Evolutionary conservation across 331 rosid genomes (phyloP).

Genomic region (Saraca asoca): DNA sequence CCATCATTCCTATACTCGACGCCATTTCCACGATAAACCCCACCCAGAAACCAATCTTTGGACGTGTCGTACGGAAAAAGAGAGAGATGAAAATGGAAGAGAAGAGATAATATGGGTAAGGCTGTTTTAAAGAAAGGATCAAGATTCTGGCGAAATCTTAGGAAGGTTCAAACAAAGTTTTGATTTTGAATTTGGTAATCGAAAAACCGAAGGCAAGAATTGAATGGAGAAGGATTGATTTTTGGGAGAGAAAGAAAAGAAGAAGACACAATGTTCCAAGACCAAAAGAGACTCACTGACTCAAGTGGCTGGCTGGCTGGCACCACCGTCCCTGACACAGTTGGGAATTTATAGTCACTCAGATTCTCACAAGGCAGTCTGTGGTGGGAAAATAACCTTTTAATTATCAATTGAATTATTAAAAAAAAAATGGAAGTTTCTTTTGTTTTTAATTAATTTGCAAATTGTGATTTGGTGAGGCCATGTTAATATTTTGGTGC

Average conservation of each 20-base stretch:
- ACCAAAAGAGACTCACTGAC: conserved; percentile 1
- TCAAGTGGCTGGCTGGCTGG: conserved; percentile 1
- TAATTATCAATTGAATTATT: not conserved
- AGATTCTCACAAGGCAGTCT: not conserved
- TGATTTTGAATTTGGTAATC: conserved; percentile 6
- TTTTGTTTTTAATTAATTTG: not conserved
- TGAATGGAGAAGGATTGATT: conserved; percentile 43
- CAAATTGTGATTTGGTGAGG: not conserved
- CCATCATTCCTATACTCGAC: conserved; percentile 90
- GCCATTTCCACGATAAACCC: conserved; percentile 55
- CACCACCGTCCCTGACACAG: not conserved
- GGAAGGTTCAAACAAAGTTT: conserved; percentile 27
- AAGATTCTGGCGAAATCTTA: conserved; percentile 44
- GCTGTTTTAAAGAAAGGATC: conserved; percentile 22
- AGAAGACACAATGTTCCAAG: not conserved
- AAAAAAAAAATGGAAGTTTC: too few relatives aligned
- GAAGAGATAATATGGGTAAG: not conserved
- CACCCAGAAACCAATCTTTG: conserved; percentile 32
- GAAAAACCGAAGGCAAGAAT: conserved; percentile 40
- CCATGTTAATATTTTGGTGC: not conserved
- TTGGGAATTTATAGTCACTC: not conserved
- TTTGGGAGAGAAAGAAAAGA: conserved; percentile 4
- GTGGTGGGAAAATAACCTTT: conserved; percentile 29
- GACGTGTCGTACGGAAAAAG: not conserved
- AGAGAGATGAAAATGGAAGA: not conserved